A percentile compares a stretch with the other conserved stretches of the same genome.
phyloP scores from a whole-genome alignment of 2,329 filamentous ascomycete genomes.

The Ophiognomonia clavigignenti-juglandacearum region DNA sequence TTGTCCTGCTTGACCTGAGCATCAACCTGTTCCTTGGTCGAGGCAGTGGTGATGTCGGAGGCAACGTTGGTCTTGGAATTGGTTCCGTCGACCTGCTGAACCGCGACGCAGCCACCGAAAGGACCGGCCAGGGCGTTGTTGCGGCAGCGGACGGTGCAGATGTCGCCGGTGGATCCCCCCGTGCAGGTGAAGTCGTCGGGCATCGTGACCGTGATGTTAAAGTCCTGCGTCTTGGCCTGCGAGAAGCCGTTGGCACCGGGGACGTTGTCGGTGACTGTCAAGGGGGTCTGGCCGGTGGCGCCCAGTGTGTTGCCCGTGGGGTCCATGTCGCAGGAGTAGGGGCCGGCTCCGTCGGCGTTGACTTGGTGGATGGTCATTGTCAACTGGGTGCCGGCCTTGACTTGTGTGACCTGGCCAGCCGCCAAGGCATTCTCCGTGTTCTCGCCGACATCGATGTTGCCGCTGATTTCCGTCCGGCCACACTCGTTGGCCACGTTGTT shows the following conservation, averaged over 20 bases:
- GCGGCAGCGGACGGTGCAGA: slow-evolving; percentile 55
- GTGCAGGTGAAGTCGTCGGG: slow-evolving; percentile 40
- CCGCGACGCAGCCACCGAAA: slow-evolving; percentile 50
- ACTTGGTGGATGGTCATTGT: slow-evolving; percentile 43
- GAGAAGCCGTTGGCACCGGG: slow-evolving; percentile 53
- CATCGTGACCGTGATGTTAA: slow-evolving; percentile 48
- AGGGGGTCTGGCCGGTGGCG: slow-evolving; percentile 26
- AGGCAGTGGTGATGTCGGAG: too few relatives aligned
- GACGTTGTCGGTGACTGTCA: slow-evolving; percentile 53
- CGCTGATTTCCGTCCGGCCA: slow-evolving; percentile 54
- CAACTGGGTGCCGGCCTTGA: slow-evolving; percentile 36
- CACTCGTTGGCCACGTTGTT: slow-evolving; percentile 54
- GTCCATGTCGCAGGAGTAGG: slow-evolving; percentile 46
- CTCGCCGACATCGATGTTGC: slow-evolving; percentile 55
- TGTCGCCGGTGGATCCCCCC: slow-evolving; percentile 51
- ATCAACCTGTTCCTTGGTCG: slow-evolving; percentile 37
- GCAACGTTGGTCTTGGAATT: slow-evolving; percentile 37
- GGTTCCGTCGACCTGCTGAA: slow-evolving; percentile 49
- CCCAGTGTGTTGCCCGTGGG: slow-evolving; percentile 36
- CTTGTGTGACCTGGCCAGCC: slow-evolving; percentile 40
- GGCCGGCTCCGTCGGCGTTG: slow-evolving; percentile 44
- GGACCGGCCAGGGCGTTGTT: slow-evolving; percentile 53
- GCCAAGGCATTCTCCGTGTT: slow-evolving; percentile 45
- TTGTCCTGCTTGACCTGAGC: slow-evolving; percentile 47
- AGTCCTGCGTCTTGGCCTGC: slow-evolving; percentile 49